A percentile compares a stretch with the other conserved stretches of the same genome.
Evolutionary conservation across 2,329 filamentous ascomycete genomes (phyloP).

Genomic region (Diplocarpon mali): DNA sequence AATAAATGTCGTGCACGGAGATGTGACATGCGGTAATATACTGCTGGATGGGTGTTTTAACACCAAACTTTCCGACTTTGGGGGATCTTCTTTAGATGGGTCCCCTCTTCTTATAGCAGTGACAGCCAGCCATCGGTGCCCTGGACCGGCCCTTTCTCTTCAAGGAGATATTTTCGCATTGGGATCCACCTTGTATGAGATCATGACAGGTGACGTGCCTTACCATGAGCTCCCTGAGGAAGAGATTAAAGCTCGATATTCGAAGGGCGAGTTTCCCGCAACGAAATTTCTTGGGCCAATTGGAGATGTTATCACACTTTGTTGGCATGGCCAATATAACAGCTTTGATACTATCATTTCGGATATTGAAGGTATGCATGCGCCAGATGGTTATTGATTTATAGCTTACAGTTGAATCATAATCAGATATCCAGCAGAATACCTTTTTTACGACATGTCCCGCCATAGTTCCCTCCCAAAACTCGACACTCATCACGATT

Average conservation of each 20-base stretch:
- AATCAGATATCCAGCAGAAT: too few species aligned
- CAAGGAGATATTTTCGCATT: constrained; percentile 1
- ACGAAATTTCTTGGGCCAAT: constrained; percentile 1
- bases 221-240: background rate
- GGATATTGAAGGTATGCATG: background rate
- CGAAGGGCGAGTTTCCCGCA: background rate
- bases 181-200: constrained; percentile 2
- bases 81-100: background rate
- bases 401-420: too few species aligned
- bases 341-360: background rate
- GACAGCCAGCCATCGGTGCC: background rate
- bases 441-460: too few species aligned
- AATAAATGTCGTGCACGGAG: background rate
- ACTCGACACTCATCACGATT: too few species aligned
- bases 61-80: background rate
- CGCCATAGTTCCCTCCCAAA: too few species aligned
- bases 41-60: background rate
- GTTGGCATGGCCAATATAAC: background rate
- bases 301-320: background rate
- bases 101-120: background rate
- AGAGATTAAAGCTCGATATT: background rate
- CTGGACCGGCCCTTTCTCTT: background rate
- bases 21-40: constrained; percentile 1
- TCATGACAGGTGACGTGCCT: background rate
- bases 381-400: background rate